Conservation (phyloP, 2,329 filamentous ascomycete species). For the Fusarium udum region DNA sequence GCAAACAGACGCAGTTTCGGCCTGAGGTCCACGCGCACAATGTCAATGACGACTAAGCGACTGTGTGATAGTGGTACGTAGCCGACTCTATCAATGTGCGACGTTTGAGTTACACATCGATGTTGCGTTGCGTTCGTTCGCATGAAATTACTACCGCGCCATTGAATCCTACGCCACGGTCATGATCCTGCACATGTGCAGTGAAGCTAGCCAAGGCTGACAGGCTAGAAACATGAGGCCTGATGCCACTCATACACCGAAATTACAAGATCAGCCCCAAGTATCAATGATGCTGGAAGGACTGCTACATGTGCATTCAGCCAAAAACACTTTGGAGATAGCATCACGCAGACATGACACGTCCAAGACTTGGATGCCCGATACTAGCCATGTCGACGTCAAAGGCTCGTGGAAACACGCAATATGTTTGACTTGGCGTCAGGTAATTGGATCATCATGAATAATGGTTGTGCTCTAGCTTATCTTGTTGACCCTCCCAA, state of each 20-base stretch:
- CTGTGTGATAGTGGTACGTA: neutral
- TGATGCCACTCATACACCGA: neutral
- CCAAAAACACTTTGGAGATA: neutral
- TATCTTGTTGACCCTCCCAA: neutral
- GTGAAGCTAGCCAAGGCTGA: neutral
- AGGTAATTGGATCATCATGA: neutral
- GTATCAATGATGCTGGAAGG: neutral
- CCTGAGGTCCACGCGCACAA: neutral
- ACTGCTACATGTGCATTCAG: neutral
- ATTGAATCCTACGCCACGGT: neutral
- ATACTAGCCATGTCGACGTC: neutral
- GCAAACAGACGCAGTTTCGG: neutral
- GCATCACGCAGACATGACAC: neutral
- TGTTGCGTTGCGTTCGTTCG: neutral
- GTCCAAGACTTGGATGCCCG: neutral
- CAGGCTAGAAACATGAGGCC: neutral
- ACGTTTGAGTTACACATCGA: neutral
- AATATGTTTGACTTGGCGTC: neutral
- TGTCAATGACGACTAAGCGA: neutral
- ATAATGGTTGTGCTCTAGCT: neutral
- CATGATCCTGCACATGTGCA: neutral
- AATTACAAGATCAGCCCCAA: constrained; percentile 5
- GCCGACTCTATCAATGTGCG: neutral
- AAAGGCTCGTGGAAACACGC: neutral
- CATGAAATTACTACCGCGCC: neutral